Percentiles rank a stretch among this genome's conserved stretches.
These are phyloP conservation scores for Ustilago cynodontis DNA, from an alignment of 1,284 basidiomycete genomes.

Conservation along the genomic window DNA sequence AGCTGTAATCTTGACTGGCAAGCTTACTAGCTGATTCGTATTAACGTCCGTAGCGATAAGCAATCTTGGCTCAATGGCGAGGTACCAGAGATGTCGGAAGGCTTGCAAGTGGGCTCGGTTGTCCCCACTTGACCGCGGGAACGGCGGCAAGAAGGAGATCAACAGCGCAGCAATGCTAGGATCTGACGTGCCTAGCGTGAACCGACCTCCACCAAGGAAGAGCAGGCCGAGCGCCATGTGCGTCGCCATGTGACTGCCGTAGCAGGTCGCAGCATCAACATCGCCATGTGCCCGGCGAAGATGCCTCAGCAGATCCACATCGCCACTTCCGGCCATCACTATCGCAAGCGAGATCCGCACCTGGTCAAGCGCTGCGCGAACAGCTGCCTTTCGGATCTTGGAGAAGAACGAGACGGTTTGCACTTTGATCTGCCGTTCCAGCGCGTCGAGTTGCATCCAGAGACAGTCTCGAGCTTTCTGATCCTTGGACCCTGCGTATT, in stretches of 20 bases:
- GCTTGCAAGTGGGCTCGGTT: slow-evolving; percentile 93
- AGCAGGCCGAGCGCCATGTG: slow-evolving; percentile 92
- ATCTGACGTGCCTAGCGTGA: slow-evolving; percentile 91
- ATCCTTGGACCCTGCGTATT: slow-evolving; percentile 80
- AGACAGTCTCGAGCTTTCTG: slow-evolving; percentile 83
- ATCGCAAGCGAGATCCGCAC: slow-evolving; percentile 87
- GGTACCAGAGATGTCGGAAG: slow-evolving; percentile 92
- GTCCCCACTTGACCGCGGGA: slow-evolving; percentile 80
- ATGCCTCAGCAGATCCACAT: slow-evolving; percentile 88
- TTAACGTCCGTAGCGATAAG: slow-evolving; percentile 78
- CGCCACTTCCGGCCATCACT: slow-evolving; percentile 96
- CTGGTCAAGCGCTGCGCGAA: slow-evolving; percentile 88
- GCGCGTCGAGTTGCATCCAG: slow-evolving; percentile 82
- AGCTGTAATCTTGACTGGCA: slow-evolving; percentile 44
- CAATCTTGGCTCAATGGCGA: slow-evolving; percentile 93
- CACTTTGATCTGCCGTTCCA: slow-evolving; percentile 72
- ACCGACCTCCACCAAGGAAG: slow-evolving; percentile 92
- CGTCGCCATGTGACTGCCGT: slow-evolving; percentile 89
- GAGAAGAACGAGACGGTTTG: slow-evolving; percentile 57
- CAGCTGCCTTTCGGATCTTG: slow-evolving; percentile 76
- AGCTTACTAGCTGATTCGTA: slow-evolving; percentile 50
- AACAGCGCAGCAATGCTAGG: slow-evolving; percentile 89
- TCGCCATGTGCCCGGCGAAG: slow-evolving; percentile 91
- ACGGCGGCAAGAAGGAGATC: slow-evolving; percentile 80
- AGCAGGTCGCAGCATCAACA: slow-evolving; percentile 75